These are phyloP conservation scores for Cladophialophora carrionii DNA, from an alignment of 2,329 filamentous ascomycete genomes.

Conservation along the genomic window DNA sequence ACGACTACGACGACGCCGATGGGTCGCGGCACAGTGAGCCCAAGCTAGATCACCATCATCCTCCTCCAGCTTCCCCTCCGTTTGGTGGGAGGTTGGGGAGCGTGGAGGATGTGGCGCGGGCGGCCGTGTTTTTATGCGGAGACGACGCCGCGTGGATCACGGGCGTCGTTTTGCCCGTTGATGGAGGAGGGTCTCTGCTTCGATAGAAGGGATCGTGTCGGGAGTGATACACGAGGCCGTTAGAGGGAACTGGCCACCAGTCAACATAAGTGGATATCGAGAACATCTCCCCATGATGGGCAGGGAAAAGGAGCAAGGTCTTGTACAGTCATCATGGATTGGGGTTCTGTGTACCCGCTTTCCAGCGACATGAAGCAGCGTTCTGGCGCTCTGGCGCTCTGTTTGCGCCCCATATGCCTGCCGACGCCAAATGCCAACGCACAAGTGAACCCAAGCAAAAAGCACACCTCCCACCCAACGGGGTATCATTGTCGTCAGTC, in stretches of 20 bases:
- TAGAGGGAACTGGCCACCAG: too few species aligned
- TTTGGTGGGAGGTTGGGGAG: not conserved
- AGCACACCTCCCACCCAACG: not conserved
- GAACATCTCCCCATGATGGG: not conserved
- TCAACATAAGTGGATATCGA: not conserved
- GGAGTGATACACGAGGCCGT: too few species aligned
- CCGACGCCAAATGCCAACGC: conserved; percentile 10
- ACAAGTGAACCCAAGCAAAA: not conserved
- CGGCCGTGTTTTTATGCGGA: conserved; percentile 53
- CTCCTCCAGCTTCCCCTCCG: not conserved
- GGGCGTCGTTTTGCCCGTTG: conserved; percentile 51
- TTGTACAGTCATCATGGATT: conserved; percentile 17
- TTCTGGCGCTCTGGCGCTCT: conserved; percentile 3
- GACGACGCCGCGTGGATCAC: conserved; percentile 54
- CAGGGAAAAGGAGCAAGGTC: not conserved
- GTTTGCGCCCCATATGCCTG: not conserved
- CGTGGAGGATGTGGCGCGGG: conserved; percentile 44
- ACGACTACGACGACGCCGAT: not conserved
- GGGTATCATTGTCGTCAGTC: conserved; percentile 19
- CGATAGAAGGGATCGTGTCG: not conserved
- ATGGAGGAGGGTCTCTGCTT: conserved; percentile 51
- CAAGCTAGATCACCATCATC: not conserved
- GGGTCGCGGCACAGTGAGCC: not conserved
- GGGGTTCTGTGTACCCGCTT: conserved; percentile 7
- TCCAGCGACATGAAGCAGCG: conserved; percentile 4